Evolutionary conservation across 495 filamentous ascomycete species (phyloP).

Genomic region (Penicillium parvum): DNA sequence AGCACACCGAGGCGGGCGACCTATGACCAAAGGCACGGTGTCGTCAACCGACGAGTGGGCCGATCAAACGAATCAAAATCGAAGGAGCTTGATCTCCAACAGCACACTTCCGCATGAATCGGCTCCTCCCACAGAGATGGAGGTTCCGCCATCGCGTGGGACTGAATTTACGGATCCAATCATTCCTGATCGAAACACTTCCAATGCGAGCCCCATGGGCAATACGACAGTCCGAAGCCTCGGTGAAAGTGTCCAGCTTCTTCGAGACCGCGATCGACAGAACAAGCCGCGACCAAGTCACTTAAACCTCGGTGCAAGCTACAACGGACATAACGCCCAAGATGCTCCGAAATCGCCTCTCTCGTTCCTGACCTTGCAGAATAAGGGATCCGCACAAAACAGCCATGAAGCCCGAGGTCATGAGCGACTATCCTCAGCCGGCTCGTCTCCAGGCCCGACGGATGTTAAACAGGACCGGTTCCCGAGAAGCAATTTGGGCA

Average conservation of each 20-base stretch:
- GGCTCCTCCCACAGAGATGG: constrained; percentile 47
- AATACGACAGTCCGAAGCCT: constrained; percentile 62
- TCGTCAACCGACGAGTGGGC: constrained; percentile 40
- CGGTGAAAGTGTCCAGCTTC: constrained; percentile 67
- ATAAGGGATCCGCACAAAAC: constrained; percentile 41
- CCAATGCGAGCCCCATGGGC: constrained; percentile 69
- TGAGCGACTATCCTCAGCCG: constrained; percentile 70
- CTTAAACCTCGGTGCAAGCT: constrained; percentile 54
- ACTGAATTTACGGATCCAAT: constrained; percentile 71
- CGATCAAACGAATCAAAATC: constrained; percentile 44
- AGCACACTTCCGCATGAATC: constrained; percentile 37
- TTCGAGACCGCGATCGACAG: constrained; percentile 53
- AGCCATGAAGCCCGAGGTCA: constrained; percentile 55
- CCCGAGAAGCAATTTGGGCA: constrained; percentile 47
- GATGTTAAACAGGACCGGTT: constrained; percentile 27
- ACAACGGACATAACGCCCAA: constrained; percentile 43
- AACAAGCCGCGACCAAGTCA: constrained; percentile 49
- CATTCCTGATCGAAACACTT: constrained; percentile 60
- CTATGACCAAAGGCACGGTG: constrained; percentile 39
- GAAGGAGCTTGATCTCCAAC: constrained; percentile 47
- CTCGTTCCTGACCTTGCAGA: constrained; percentile 62
- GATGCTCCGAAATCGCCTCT: constrained; percentile 63
- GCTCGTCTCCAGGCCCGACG: constrained; percentile 60
- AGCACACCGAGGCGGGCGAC: constrained; percentile 70
- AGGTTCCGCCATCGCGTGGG: constrained; percentile 66